Percentiles rank a stretch among this genome's conserved stretches.
phyloP scores from a whole-genome alignment of 1,284 basidiomycete species.

The Rhodotorula sp. region DNA sequence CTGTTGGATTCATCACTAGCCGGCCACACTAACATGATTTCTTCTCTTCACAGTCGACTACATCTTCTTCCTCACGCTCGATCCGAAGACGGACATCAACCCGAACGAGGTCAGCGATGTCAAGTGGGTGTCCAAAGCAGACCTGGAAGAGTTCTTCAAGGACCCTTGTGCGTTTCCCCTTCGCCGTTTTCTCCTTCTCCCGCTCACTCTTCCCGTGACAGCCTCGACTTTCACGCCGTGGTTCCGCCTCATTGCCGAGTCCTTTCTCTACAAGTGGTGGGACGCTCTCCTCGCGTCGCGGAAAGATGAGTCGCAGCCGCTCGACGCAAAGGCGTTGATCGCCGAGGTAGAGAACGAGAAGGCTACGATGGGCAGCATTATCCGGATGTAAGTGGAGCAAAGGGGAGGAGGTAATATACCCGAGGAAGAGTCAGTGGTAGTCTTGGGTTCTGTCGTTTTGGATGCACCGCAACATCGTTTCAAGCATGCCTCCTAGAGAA shows the following conservation, averaged over 20 bases:
- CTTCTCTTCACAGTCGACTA: constrained; percentile 76
- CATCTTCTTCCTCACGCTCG: constrained; percentile 88
- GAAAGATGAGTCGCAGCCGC: background rate
- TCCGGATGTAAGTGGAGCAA: constrained; percentile 26
- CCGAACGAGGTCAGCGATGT: constrained; percentile 87
- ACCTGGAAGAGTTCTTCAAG: constrained; percentile 87
- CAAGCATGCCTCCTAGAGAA: too few species aligned
- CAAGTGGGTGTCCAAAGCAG: constrained; percentile 86
- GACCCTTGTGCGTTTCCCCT: constrained; percentile 61
- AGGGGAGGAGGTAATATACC: too few species aligned
- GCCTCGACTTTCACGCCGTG: constrained; percentile 93
- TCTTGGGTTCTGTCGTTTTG: background rate
- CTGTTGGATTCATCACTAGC: constrained; percentile 9
- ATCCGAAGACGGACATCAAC: constrained; percentile 83
- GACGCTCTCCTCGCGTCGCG: constrained; percentile 66
- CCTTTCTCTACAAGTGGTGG: constrained; percentile 99
- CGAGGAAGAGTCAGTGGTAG: background rate
- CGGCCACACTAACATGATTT: constrained; percentile 1
- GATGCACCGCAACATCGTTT: too few species aligned
- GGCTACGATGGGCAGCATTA: constrained; percentile 27
- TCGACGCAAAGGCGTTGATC: constrained; percentile 36
- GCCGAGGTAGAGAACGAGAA: constrained; percentile 31
- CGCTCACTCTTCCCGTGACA: constrained; percentile 47
- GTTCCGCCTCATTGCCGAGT: constrained; percentile 97
- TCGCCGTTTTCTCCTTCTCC: background rate